Percentiles rank a stretch among this genome's conserved stretches.
phyloP scores from a whole-genome alignment of 2,329 filamentous ascomycete genomes.

The Chaetomiaceae sp. region DNA sequence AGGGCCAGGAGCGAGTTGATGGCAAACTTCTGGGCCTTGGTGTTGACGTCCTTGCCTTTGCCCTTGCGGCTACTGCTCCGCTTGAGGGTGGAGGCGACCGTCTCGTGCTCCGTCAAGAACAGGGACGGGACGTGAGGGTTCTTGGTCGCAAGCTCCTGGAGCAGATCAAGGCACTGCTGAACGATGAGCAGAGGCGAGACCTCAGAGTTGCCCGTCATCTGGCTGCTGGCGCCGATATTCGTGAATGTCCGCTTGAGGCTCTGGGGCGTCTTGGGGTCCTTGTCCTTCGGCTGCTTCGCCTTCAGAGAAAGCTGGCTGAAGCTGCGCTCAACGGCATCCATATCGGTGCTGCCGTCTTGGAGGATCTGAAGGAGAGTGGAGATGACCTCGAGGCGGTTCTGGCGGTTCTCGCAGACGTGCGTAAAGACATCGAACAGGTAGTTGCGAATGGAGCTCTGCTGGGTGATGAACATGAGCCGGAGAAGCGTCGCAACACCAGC shows the following conservation, averaged over 20 bases:
- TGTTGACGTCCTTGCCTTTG: slow-evolving; percentile 86
- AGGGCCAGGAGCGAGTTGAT: slow-evolving; percentile 86
- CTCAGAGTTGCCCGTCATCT: slow-evolving; percentile 65
- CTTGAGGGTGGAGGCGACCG: slow-evolving; percentile 69
- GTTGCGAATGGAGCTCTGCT: slow-evolving; percentile 78
- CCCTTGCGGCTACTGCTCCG: slow-evolving; percentile 74
- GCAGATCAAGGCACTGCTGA: slow-evolving; percentile 84
- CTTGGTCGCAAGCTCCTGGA: slow-evolving; percentile 77
- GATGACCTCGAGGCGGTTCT: slow-evolving; percentile 90
- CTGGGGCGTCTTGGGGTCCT: slow-evolving; percentile 74
- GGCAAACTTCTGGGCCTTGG: slow-evolving; percentile 79
- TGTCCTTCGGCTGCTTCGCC: slow-evolving; percentile 72
- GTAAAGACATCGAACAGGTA: slow-evolving; percentile 84
- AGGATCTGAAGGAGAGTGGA: slow-evolving; percentile 89
- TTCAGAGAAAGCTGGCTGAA: slow-evolving; percentile 89
- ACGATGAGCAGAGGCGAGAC: slow-evolving; percentile 93
- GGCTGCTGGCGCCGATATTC: slow-evolving; percentile 42
- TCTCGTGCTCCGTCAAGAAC: slow-evolving; percentile 91
- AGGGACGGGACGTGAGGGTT: slow-evolving; percentile 85
- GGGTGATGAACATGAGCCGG: slow-evolving; percentile 96
- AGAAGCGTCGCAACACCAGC: slow-evolving; percentile 91
- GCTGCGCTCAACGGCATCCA: slow-evolving; percentile 89
- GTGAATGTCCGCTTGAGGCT: slow-evolving; percentile 71
- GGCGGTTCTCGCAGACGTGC: slow-evolving; percentile 92
- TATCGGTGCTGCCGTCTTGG: slow-evolving; percentile 90